Base-by-base conservation (phyloP, 768 basidiomycete species). In the Phaffia tasmanica region DNA sequence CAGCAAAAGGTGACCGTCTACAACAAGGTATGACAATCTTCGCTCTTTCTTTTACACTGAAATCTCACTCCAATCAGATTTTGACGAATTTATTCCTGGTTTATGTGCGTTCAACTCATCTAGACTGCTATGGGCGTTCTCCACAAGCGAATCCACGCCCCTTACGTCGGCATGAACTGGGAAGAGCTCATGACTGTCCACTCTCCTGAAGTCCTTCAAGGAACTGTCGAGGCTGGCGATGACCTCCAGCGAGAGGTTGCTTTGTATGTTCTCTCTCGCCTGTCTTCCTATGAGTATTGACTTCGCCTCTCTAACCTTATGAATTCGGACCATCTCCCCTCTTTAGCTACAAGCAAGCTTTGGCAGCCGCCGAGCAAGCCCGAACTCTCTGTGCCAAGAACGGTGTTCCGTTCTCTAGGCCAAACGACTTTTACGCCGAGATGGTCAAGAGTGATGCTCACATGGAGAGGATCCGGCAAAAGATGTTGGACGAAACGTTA, bases 381-480 rank as follows among this genome's bases (percentile, higher is more conserved):
- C 84, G 83, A 61, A 74, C 80, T 2, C 83, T 91, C n/a, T 89
- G 89, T n/a, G 78, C 81, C 16, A 85, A 88, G 72, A 82, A 85
- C 75, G 62, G 59, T 51, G 79, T 91, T 67, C 85, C 92, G 0
- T 98, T 95, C 78, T 87, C 88, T 14, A 86, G 94, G 18, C 95
- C 95, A 0, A 72, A 83, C 0, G 94, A 97, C 77, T 98, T 92
- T 76, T 98, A 94, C 70, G 94, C 94, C 27, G 94, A 98, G 78
- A 98, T 98, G 94, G 87, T 97, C 71, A 97, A 98, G 77, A 86
- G 85, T 42, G 95, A 99, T 72, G 80, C 87, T 8, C 95, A 99
- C 77, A 99, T 99, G 95, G 91, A 95, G 75, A 85, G 91, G 67
- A 88, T 98, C 71, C 86, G 95, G 63, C 86, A 90, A 69, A 84